Evolutionary conservation across 805 yeast genomes (phyloP).

Genomic region (Nakazawaea anatomiae): DNA sequence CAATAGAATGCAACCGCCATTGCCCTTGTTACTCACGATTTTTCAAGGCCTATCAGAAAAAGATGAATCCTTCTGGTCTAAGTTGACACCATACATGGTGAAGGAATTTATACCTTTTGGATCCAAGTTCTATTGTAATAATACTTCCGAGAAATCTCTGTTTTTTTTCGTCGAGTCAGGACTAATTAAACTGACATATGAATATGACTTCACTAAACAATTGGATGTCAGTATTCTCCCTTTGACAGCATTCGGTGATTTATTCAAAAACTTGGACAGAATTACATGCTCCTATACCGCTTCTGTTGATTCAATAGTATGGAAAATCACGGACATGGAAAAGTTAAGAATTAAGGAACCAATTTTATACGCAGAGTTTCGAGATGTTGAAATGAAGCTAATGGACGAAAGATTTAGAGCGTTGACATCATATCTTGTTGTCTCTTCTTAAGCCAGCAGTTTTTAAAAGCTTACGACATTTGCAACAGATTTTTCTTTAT

Average conservation of each 20-base stretch:
- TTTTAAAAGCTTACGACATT: too few species aligned
- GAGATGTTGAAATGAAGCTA: constrained; percentile 54
- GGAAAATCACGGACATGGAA: constrained; percentile 53
- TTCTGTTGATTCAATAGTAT: constrained; percentile 50
- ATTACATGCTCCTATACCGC: constrained; percentile 36
- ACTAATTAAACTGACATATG: constrained; percentile 42
- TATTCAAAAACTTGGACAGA: constrained; percentile 30
- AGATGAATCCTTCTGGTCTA: constrained; percentile 56
- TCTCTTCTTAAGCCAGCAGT: constrained; percentile 36
- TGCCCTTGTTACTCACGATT: constrained; percentile 58
- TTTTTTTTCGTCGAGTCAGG: constrained; percentile 50
- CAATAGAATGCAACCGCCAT: constrained; percentile 32
- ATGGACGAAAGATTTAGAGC: constrained; percentile 69
- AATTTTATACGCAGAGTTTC: constrained; percentile 57
- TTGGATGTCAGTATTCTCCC: constrained; percentile 47
- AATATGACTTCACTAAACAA: constrained; percentile 28
- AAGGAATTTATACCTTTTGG: constrained; percentile 42
- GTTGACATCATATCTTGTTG: constrained; percentile 68
- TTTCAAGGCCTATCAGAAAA: constrained; percentile 52
- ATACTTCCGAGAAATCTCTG: constrained; percentile 40
- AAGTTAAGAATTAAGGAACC: constrained; percentile 43
- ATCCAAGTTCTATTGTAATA: constrained; percentile 32
- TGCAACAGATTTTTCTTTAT: too few species aligned
- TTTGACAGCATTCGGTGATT: constrained; percentile 70
- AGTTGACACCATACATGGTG: constrained; percentile 50